Percentiles rank a stretch among this genome's conserved stretches.
Conservation (phyloP, 805 yeast genomes). For the Candida takata region DNA sequence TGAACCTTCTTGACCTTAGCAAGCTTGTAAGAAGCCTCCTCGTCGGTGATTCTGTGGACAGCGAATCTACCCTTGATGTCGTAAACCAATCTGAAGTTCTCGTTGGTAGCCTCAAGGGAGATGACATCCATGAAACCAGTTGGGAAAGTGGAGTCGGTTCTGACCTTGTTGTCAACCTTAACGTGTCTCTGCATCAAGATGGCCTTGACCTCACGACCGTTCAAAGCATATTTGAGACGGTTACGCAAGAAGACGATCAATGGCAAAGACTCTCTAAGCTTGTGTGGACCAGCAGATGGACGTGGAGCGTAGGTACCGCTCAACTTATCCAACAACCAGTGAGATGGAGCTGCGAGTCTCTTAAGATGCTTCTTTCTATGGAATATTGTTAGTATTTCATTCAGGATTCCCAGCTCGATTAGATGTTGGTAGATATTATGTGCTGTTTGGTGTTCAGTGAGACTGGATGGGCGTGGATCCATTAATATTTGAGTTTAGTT, state of each 20-base stretch:
- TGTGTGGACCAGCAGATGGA: slow-evolving; percentile 99
- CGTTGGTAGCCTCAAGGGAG: slow-evolving; percentile 95
- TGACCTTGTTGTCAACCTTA: slow-evolving; percentile 97
- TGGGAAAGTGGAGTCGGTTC: slow-evolving; percentile 98
- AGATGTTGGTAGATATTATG: too few relatives aligned
- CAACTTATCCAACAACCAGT: slow-evolving; percentile 99
- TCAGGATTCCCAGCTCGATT: not conserved
- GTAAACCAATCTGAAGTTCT: slow-evolving; percentile 98
- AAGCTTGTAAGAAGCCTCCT: slow-evolving; percentile 97
- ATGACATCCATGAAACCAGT: slow-evolving; percentile 99
- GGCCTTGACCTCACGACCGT: slow-evolving; percentile 98
- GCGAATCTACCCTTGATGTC: slow-evolving; percentile 99
- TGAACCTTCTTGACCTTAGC: slow-evolving; percentile 98
- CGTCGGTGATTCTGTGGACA: slow-evolving; percentile 98
- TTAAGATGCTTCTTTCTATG: slow-evolving; percentile 94
- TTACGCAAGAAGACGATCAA: slow-evolving; percentile 94
- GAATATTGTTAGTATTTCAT: slow-evolving; percentile 1
- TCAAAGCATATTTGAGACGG: slow-evolving; percentile 97
- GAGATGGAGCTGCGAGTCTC: slow-evolving; percentile 99
- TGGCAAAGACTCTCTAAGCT: slow-evolving; percentile 96
- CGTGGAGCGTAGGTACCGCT: slow-evolving; percentile 99
- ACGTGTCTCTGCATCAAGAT: slow-evolving; percentile 97
- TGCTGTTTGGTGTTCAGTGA: too few relatives aligned
- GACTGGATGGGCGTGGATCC: too few relatives aligned
- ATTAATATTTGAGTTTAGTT: too few relatives aligned